Evolutionary conservation across 2,329 filamentous ascomycete genomes (phyloP).

Genomic region (Trichoderma afroharzianum): DNA sequence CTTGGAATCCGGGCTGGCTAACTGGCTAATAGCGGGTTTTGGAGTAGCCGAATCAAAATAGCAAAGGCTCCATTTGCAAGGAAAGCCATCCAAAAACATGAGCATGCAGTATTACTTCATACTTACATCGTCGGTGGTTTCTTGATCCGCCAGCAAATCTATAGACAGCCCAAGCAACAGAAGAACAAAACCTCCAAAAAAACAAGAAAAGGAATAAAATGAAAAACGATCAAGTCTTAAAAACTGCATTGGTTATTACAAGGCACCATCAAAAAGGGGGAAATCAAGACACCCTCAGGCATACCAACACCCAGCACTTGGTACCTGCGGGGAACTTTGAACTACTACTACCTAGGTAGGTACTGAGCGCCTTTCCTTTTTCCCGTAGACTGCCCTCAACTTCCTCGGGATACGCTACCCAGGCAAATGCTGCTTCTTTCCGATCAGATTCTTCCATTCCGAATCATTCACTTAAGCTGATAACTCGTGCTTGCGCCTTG

Average conservation of each 20-base stretch:
- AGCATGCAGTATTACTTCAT: not conserved
- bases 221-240: not conserved
- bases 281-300: not conserved
- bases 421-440: not conserved
- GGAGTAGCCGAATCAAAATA: not conserved
- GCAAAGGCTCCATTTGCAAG: not conserved
- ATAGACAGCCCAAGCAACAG: not conserved
- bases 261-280: not conserved
- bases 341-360: too few relatives aligned
- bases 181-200: not conserved
- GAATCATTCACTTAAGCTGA: not conserved
- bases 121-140: not conserved
- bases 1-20: not conserved
- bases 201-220: not conserved
- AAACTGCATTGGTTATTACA: not conserved
- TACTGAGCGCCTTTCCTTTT: slow-evolving; percentile 4
- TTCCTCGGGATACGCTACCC: not conserved
- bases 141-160: not conserved
- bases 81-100: not conserved
- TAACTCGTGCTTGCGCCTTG: not conserved
- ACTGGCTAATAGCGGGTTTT: not conserved
- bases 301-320: not conserved
- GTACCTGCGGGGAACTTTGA: not conserved
- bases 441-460: not conserved
- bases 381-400: not conserved